Conservation (phyloP, 2,329 filamentous ascomycete genomes). For the Biscogniauxia marginata region DNA sequence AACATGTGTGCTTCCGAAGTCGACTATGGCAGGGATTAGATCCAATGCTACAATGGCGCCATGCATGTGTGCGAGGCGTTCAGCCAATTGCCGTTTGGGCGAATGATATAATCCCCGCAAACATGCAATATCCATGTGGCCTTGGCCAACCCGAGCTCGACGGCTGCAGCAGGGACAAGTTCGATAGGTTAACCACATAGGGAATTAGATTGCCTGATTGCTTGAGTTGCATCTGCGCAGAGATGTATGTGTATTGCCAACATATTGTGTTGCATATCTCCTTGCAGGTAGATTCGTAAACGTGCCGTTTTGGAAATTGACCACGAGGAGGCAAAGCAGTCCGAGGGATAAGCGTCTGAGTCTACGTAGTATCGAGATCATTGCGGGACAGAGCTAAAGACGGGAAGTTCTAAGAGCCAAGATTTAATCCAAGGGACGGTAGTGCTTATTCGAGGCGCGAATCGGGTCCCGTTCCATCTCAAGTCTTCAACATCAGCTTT, state of each 20-base stretch:
- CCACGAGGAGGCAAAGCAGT: constrained; percentile 5
- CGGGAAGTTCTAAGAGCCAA: constrained; percentile 15
- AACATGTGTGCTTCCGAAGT: constrained; percentile 21
- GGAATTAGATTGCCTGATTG: constrained; percentile 16
- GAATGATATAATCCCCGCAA: constrained; percentile 29
- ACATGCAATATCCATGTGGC: constrained; percentile 16
- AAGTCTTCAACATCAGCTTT: constrained; percentile 15
- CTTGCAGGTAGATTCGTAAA: constrained; percentile 23
- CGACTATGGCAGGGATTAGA: constrained; percentile 20
- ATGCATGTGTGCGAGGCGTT: constrained; percentile 19
- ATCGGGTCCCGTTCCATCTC: constrained; percentile 28
- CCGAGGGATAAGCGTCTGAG: constrained; percentile 12
- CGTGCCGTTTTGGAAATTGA: constrained; percentile 13
- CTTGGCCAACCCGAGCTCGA: constrained; percentile 10
- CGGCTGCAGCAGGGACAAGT: constrained; percentile 14
- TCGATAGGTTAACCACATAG: constrained; percentile 22
- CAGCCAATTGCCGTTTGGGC: constrained; percentile 17
- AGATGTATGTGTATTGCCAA: constrained; percentile 15
- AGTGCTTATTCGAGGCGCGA: constrained; percentile 24
- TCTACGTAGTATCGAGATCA: constrained; percentile 10
- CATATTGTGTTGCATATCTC: constrained; percentile 26
- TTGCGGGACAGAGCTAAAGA: constrained; percentile 7
- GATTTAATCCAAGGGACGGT: constrained; percentile 17
- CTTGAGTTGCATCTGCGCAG: constrained; percentile 24
- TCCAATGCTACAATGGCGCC: constrained; percentile 17